phyloP scores from a whole-genome alignment of 2,329 filamentous ascomycete species.

The Beauveria medogensis region DNA sequence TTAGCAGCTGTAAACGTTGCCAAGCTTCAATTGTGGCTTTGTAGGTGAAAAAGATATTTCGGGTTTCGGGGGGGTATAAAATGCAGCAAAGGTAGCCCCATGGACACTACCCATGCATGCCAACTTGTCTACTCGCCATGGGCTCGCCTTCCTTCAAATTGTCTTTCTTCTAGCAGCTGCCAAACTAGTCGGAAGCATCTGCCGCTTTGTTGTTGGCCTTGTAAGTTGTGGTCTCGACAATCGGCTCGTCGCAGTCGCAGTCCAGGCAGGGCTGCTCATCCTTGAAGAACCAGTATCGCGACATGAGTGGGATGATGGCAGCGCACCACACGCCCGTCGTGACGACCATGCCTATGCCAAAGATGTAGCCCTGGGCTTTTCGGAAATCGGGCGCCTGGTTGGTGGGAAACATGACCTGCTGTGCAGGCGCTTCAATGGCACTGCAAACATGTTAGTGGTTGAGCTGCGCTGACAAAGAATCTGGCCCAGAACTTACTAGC shows the following conservation, averaged over 20 bases:
- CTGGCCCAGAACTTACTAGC: conserved; percentile 7
- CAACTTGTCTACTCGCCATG: not conserved
- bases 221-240: not conserved
- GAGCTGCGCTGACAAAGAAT: not conserved
- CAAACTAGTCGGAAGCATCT: not conserved
- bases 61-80: not conserved
- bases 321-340: conserved; percentile 8
- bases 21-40: not conserved
- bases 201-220: not conserved
- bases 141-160: not conserved
- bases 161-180: too few relatives aligned
- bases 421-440: conserved; percentile 10
- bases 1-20: not conserved
- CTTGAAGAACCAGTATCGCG: conserved; percentile 6
- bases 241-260: conserved; percentile 1
- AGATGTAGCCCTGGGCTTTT: conserved; percentile 2
- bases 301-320: conserved; percentile 5
- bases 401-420: conserved; percentile 10
- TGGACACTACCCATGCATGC: not conserved
- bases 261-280: not conserved
- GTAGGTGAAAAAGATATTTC: not conserved
- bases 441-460: not conserved
- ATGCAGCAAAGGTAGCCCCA: not conserved
- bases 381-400: conserved; percentile 8
- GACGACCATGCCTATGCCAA: conserved; percentile 9